A percentile compares a stretch with the other conserved stretches of the same genome.
These are phyloP conservation scores for Diaporthe caulivora DNA, from an alignment of 2,329 filamentous ascomycete genomes.

Conservation along the genomic window DNA sequence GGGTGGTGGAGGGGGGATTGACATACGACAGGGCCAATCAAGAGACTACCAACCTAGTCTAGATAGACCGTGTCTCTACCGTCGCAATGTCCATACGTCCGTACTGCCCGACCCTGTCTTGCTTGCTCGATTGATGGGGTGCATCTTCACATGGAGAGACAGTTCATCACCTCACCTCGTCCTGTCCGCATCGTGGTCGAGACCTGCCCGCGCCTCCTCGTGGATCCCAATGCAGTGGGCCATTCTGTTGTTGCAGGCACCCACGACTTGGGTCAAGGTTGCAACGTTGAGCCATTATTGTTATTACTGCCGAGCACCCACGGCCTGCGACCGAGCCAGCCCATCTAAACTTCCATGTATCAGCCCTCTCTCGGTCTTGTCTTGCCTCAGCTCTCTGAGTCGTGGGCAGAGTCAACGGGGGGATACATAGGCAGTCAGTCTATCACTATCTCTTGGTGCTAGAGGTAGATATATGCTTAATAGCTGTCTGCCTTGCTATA, in stretches of 20 bases:
- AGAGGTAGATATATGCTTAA: neutral
- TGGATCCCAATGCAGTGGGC: neutral
- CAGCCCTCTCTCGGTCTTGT: neutral
- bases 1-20: too few species aligned
- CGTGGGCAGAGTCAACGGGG: neutral
- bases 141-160: neutral
- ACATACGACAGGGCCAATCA: constrained; percentile 6
- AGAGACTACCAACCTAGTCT: too few species aligned
- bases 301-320: neutral
- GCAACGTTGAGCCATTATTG: neutral
- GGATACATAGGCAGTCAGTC: neutral
- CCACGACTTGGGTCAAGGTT: constrained; percentile 14
- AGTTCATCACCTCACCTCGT: neutral
- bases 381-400: neutral
- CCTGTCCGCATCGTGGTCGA: neutral
- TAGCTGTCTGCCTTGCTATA: neutral
- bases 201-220: constrained; percentile 12
- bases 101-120: neutral
- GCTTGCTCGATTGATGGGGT: neutral
- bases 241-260: neutral
- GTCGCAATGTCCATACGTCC: too few species aligned
- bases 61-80: too few species aligned
- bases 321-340: constrained; percentile 18
- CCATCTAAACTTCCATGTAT: neutral
- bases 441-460: neutral